Conservation (phyloP, 1,284 basidiomycete species). For the Apiotrichum sp. region DNA sequence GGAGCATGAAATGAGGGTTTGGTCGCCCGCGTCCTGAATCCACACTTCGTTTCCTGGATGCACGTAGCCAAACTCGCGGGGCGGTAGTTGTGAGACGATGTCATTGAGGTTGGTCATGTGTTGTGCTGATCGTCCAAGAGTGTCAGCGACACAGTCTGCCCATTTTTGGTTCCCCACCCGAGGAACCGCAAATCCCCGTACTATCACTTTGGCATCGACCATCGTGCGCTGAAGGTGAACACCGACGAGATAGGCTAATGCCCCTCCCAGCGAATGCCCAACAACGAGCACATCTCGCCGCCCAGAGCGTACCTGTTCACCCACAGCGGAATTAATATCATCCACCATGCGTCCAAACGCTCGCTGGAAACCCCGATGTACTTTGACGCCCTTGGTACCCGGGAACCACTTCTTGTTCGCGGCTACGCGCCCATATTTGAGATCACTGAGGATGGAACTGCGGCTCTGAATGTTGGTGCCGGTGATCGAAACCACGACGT, state of each 20-base stretch:
- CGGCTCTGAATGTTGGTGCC: constrained; percentile 19
- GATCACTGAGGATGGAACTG: constrained; percentile 18
- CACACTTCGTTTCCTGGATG: constrained; percentile 21
- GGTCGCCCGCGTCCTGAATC: constrained; percentile 1
- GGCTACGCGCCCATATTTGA: constrained; percentile 11
- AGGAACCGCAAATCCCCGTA: constrained; percentile 18
- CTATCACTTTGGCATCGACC: constrained; percentile 1
- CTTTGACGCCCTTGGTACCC: constrained; percentile 9
- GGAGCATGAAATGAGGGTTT: not conserved
- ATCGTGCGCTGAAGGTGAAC: constrained; percentile 14
- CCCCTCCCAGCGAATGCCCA: constrained; percentile 25
- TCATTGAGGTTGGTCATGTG: constrained; percentile 24
- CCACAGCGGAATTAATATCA: not conserved
- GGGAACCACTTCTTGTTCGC: not conserved
- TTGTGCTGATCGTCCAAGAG: constrained; percentile 13
- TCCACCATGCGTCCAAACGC: constrained; percentile 13
- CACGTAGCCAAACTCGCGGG: constrained; percentile 18
- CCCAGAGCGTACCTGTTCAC: not conserved
- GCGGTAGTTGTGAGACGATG: constrained; percentile 22
- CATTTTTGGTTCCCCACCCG: constrained; percentile 22
- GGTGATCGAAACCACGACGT: constrained; percentile 18
- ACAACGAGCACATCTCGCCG: constrained; percentile 15
- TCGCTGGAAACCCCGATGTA: not conserved
- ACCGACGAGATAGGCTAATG: constrained; percentile 12
- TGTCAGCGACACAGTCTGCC: constrained; percentile 22